Evolutionary conservation across 202 grass and related monocot species (phyloP).

Genomic region (Alloteropsis angusta): DNA sequence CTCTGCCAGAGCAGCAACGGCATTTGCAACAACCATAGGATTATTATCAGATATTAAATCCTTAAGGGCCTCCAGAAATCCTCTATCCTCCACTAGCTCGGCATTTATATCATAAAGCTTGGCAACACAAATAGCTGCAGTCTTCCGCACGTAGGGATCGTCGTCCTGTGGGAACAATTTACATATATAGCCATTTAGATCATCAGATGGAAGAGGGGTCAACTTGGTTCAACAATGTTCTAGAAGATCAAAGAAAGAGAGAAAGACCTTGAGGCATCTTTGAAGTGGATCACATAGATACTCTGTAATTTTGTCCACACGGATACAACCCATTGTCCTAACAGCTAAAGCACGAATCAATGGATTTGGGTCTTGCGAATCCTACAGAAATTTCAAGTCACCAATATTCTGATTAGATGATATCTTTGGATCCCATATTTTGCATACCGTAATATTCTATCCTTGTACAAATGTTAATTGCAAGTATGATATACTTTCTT

Average conservation of each 20-base stretch:
- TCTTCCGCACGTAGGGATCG: slow-evolving; percentile 96
- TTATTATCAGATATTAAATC: slow-evolving; percentile 98
- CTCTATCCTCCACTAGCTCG: slow-evolving; percentile 95
- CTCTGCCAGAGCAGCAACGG: slow-evolving; percentile 93
- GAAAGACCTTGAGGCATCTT: slow-evolving; percentile 84
- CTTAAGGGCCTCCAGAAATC: slow-evolving; percentile 86
- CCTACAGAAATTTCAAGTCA: slow-evolving; percentile 43
- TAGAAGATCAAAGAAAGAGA: slow-evolving; percentile 3
- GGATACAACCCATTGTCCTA: slow-evolving; percentile 99
- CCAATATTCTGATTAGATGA: background rate
- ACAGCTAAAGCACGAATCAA: slow-evolving; percentile 97
- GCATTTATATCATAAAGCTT: slow-evolving; percentile 99
- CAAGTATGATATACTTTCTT: slow-evolving; percentile 6
- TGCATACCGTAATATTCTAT: background rate
- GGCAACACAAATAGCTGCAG: slow-evolving; percentile 95
- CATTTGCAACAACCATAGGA: slow-evolving; percentile 99
- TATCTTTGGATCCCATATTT: background rate
- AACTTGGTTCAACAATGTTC: background rate
- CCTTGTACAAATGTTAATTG: background rate
- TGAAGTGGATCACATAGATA: slow-evolving; percentile 99
- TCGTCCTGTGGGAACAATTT: slow-evolving; percentile 61
- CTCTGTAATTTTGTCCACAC: slow-evolving; percentile 98
- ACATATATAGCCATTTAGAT: slow-evolving; percentile 12
- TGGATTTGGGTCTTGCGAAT: slow-evolving; percentile 98
- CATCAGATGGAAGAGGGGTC: background rate